Evolutionary conservation across 768 basidiomycete species (phyloP).

Genomic region (Kwoniella sp.): DNA sequence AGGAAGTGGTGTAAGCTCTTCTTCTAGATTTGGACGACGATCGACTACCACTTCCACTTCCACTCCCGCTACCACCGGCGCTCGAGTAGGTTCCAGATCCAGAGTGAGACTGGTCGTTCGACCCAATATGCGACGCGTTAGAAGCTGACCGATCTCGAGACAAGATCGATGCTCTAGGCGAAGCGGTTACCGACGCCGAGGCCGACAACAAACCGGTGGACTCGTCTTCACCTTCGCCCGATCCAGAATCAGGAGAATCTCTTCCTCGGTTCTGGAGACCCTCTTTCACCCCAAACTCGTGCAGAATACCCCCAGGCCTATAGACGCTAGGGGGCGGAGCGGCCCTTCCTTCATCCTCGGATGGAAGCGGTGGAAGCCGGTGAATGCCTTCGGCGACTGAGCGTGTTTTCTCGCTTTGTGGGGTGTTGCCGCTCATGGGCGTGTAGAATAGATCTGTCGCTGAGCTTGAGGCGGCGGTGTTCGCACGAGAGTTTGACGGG

Average conservation of each 20-base stretch:
- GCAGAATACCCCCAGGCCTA: neutral
- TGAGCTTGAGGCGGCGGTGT: slow-evolving; percentile 12
- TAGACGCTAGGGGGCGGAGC: slow-evolving; percentile 6
- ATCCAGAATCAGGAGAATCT: slow-evolving; percentile 10
- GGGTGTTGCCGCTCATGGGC: slow-evolving; percentile 19
- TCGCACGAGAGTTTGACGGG: slow-evolving; percentile 8
- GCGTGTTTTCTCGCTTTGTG: slow-evolving; percentile 11
- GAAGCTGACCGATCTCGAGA: slow-evolving; percentile 7
- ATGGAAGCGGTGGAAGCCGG: neutral
- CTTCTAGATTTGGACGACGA: slow-evolving; percentile 3
- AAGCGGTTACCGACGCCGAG: slow-evolving; percentile 2
- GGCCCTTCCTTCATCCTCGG: neutral
- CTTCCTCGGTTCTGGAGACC: neutral
- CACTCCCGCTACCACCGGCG: neutral
- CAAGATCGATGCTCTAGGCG: slow-evolving; percentile 4
- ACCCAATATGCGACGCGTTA: neutral
- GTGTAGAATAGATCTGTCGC: slow-evolving; percentile 24
- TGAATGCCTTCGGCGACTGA: slow-evolving; percentile 13
- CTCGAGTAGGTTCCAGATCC: neutral
- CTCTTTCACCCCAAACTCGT: slow-evolving; percentile 19
- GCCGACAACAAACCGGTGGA: slow-evolving; percentile 14
- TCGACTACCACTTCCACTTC: neutral
- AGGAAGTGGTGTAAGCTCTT: slow-evolving; percentile 4
- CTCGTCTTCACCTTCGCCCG: slow-evolving; percentile 16
- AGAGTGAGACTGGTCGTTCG: neutral